Conservation (phyloP, 2,329 filamentous ascomycete genomes). For the Fusarium sororula region DNA sequence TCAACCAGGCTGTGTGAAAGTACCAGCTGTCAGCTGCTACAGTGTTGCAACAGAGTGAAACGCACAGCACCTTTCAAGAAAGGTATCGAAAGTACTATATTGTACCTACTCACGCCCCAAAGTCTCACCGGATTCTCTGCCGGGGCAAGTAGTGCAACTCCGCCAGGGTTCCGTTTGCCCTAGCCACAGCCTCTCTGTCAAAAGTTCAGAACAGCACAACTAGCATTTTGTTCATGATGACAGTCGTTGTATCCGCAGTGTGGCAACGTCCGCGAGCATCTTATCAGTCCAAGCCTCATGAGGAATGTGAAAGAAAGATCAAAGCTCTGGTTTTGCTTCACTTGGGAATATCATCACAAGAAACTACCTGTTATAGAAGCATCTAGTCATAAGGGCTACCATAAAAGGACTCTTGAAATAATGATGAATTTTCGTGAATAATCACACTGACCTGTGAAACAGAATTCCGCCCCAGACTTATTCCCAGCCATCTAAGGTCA, state of each 20-base stretch:
- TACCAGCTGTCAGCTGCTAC: conserved; percentile 16
- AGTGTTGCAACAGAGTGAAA: conserved; percentile 7
- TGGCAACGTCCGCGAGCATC: conserved; percentile 28
- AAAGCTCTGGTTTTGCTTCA: background rate
- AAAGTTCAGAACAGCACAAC: conserved; percentile 6
- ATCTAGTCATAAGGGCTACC: background rate
- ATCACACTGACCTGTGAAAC: background rate
- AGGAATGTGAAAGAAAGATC: background rate
- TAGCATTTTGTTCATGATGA: conserved; percentile 9
- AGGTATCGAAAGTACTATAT: background rate
- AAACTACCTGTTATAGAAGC: background rate
- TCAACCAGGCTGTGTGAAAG: conserved; percentile 3
- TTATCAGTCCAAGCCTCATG: background rate
- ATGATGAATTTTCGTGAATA: background rate
- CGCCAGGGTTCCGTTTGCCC: conserved; percentile 11
- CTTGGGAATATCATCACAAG: background rate
- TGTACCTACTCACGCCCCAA: conserved; percentile 9
- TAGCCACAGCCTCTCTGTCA: conserved; percentile 23
- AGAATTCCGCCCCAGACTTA: background rate
- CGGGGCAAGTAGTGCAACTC: conserved; percentile 24
- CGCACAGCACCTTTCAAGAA: background rate
- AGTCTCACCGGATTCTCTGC: conserved; percentile 11
- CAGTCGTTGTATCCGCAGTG: background rate
- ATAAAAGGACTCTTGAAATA: background rate
- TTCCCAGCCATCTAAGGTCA: background rate